Percentiles rank a stretch among this genome's conserved stretches.
These are phyloP conservation scores for Lonicera japonica DNA, from an alignment of 129 eudicot genomes.

Conservation along the genomic window DNA sequence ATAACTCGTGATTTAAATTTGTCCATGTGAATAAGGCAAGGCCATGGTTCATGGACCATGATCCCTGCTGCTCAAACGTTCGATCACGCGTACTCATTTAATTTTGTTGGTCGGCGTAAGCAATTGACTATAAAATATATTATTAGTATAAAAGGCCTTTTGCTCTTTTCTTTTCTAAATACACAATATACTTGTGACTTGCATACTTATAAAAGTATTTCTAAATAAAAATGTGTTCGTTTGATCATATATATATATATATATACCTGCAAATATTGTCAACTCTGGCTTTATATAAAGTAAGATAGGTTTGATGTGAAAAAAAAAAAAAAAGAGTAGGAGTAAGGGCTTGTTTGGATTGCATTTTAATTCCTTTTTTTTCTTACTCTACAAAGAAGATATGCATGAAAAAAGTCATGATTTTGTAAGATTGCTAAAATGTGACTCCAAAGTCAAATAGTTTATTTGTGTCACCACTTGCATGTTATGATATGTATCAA, in stretches of 20 bases:
- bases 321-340: no score
- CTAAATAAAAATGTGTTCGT: no score
- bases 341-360: no score
- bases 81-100: neutral
- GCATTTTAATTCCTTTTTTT: no score
- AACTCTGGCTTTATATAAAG: no score
- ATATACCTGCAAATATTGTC: no score
- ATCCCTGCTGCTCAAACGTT: neutral
- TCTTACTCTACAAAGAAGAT: neutral
- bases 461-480: neutral
- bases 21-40: neutral
- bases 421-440: conserved; percentile 1
- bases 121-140: neutral
- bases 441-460: neutral
- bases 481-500: neutral
- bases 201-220: no score
- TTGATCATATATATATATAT: no score
- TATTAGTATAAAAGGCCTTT: no score
- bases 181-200: no score
- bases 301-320: no score
- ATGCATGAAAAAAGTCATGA: neutral
- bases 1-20: neutral
- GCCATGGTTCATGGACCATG: conserved; percentile 1
- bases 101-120: conserved; percentile 7
- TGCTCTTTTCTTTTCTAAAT: no score